Conservation (phyloP, 495 filamentous ascomycete genomes). For the Penicillium simplicissimum region DNA sequence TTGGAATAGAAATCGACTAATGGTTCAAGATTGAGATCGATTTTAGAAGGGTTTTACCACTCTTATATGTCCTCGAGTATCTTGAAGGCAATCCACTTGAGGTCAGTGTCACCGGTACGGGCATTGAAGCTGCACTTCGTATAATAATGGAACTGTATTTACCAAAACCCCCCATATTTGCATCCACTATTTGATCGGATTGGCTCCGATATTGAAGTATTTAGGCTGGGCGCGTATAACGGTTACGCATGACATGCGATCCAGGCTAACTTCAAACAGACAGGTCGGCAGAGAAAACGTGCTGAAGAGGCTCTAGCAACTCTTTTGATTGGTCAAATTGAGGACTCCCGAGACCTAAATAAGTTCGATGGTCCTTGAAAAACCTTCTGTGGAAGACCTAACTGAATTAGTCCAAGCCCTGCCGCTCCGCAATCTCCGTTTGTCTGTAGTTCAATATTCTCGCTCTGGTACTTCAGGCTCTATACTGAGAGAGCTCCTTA, state of each 20-base stretch:
- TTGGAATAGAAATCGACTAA: background rate
- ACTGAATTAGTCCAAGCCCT: background rate
- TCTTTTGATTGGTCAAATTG: background rate
- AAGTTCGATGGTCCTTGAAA: background rate
- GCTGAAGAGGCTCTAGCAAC: background rate
- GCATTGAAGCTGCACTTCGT: background rate
- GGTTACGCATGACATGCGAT: background rate
- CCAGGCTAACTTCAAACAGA: slow-evolving; percentile 11
- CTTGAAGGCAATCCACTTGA: background rate
- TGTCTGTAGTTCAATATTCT: background rate
- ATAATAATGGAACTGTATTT: background rate
- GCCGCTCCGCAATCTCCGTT: background rate
- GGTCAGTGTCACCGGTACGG: background rate
- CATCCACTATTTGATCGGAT: background rate
- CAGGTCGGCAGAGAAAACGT: slow-evolving; percentile 13
- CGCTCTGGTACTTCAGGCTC: background rate
- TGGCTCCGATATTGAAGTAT: background rate
- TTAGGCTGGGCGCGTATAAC: background rate
- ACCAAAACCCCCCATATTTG: background rate
- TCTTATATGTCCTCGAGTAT: background rate
- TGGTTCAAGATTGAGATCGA: background rate
- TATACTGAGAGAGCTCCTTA: background rate
- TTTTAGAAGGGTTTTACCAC: background rate
- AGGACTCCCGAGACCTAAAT: background rate
- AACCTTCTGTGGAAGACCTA: background rate